Evolutionary conservation across 2,329 filamentous ascomycete genomes (phyloP).

Genomic region (Alternaria brassicae): DNA sequence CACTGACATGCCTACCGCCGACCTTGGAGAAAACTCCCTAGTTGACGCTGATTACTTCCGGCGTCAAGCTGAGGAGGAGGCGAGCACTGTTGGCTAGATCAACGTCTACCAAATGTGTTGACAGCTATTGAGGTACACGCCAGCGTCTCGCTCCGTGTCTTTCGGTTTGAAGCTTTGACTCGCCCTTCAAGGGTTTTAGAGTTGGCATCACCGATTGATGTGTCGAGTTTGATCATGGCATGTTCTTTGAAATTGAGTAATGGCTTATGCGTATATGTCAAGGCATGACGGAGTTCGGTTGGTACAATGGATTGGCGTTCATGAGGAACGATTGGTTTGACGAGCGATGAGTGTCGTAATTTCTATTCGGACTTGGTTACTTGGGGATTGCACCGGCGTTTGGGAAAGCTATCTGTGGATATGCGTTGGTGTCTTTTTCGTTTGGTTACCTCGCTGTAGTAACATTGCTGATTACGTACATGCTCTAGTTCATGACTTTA

Average conservation of each 20-base stretch:
- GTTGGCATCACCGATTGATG: constrained; percentile 14
- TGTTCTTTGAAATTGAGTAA: neutral
- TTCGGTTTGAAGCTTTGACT: constrained; percentile 21
- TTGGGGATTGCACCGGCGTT: neutral
- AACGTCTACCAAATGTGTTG: neutral
- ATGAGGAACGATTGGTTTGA: neutral
- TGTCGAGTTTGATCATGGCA: constrained; percentile 5
- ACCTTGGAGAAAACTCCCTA: constrained; percentile 28
- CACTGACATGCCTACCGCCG: constrained; percentile 47
- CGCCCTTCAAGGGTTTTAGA: constrained; percentile 14
- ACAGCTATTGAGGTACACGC: neutral
- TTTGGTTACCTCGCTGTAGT: neutral
- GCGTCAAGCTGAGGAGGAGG: constrained; percentile 47
- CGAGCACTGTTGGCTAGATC: constrained; percentile 43
- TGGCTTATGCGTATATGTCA: neutral
- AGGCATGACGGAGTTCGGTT: neutral
- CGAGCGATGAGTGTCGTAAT: neutral
- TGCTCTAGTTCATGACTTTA: constrained; percentile 1
- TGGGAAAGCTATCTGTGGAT: neutral
- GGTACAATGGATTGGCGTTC: too few relatives aligned
- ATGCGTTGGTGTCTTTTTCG: neutral
- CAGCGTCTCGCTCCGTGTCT: constrained; percentile 8
- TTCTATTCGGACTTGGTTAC: neutral
- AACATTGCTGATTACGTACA: constrained; percentile 1
- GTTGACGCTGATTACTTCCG: constrained; percentile 48